A percentile compares a stretch with the other conserved stretches of the same genome.
These are phyloP conservation scores for Cladosporium halotolerans DNA, from an alignment of 2,329 filamentous ascomycete species.

Conservation along the genomic window DNA sequence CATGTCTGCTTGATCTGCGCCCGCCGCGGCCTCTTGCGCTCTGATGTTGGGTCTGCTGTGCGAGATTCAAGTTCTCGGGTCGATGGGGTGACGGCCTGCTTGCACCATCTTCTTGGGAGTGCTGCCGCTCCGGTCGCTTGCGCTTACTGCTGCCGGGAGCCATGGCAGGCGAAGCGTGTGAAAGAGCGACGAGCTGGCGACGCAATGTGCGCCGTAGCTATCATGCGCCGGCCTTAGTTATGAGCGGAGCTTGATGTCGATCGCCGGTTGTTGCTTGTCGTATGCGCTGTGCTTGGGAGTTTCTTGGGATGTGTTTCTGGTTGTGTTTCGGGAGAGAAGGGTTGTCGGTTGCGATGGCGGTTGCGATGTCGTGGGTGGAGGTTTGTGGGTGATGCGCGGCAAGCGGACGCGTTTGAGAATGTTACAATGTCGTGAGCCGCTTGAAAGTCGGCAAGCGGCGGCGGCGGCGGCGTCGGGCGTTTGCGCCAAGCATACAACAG, in stretches of 20 bases:
- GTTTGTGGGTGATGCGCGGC: neutral
- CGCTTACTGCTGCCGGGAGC: conserved; percentile 42
- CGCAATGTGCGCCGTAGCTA: neutral
- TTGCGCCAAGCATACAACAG: neutral
- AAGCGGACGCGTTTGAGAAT: neutral
- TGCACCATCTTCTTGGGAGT: conserved; percentile 38
- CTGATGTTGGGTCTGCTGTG: conserved; percentile 43
- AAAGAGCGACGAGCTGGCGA: conserved; percentile 6
- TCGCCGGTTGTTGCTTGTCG: neutral
- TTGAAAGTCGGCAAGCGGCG: neutral
- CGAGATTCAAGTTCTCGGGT: conserved; percentile 46
- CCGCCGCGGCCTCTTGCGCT: conserved; percentile 14
- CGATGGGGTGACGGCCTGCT: conserved; percentile 45
- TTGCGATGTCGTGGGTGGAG: neutral
- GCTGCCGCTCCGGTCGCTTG: conserved; percentile 46
- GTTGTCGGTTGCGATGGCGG: too few species aligned
- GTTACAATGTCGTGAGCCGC: too few species aligned
- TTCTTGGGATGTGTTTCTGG: too few species aligned
- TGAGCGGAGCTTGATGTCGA: neutral
- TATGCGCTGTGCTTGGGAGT: too few species aligned
- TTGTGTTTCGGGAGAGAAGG: too few species aligned
- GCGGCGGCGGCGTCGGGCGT: neutral
- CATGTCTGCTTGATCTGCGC: neutral
- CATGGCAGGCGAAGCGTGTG: conserved; percentile 17
- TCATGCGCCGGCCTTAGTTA: neutral